Conservation (phyloP, 2,329 filamentous ascomycete genomes). For the Arthrobotrys musiformis region DNA sequence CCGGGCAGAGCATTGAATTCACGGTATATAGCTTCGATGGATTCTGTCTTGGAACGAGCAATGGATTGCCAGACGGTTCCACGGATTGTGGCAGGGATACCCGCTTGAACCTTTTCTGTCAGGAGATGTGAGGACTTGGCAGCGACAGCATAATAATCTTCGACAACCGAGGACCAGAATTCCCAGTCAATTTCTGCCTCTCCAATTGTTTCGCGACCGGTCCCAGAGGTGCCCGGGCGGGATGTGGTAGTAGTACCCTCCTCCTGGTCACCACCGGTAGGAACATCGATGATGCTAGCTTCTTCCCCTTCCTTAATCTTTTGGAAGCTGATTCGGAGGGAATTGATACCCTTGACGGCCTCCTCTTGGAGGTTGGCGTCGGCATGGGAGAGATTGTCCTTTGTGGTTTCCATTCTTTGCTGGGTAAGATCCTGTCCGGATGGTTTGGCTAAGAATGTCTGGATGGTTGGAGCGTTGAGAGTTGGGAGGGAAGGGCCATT, state of each 20-base stretch:
- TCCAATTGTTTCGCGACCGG: conserved; percentile 22
- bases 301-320: conserved; percentile 56
- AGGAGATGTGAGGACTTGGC: conserved; percentile 87
- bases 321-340: conserved; percentile 59
- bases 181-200: conserved; percentile 85
- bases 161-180: conserved; percentile 94
- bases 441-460: conserved; percentile 51
- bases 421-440: conserved; percentile 53
- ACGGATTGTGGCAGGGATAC: conserved; percentile 92
- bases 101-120: conserved; percentile 87
- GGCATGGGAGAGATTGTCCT: conserved; percentile 71
- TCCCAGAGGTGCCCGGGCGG: conserved; percentile 38
- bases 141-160: conserved; percentile 89
- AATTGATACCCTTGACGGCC: conserved; percentile 60
- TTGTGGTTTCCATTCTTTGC: conserved; percentile 53
- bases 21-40: conserved; percentile 85
- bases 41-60: conserved; percentile 92
- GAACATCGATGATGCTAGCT: conserved; percentile 39
- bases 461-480: conserved; percentile 44
- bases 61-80: conserved; percentile 99
- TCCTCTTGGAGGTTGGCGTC: conserved; percentile 66
- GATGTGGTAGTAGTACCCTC: conserved; percentile 6
- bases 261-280: background rate
- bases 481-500: conserved; percentile 52
- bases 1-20: conserved; percentile 74